Evolutionary conservation across 2,329 filamentous ascomycete species (phyloP), one percentile per base, ranked within the genome.

Genomic region (Penicillium sp.): DNA sequence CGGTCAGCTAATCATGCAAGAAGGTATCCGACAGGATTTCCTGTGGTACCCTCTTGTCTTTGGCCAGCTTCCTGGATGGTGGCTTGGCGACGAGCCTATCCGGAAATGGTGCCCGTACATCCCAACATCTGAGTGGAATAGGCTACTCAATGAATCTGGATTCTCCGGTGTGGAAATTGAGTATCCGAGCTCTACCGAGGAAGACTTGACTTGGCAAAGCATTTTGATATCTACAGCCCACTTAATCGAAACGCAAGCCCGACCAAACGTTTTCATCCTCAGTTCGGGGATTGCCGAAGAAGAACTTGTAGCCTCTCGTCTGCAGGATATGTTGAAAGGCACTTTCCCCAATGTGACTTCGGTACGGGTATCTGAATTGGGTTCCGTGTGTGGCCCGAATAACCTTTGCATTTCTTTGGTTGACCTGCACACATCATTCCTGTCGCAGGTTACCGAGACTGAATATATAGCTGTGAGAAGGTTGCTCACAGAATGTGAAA

Each of bases 21-120:
- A 65, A 15, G 62, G 62, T 2, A 62, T 59, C 7, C 31, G 62
- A 41, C 62, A 65, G 15, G 62, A 65, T 11, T 65, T 65, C 26
- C 48, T 65, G 3, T 64, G 61, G 61, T 64, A 64, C 22, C 59
- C 62, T 6, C 57, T 65, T 42, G 56, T 63, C 18, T 65, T 65
- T 18, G 62, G 61, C 4, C 59, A 58, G 20, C 57, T 65, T 42
- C 48, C 61, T 33, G 62, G 62, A 1, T 65, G 62, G 62, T 65
- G 62, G 62, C 50, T 64, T 18, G 62, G 61, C 6, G 35, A 62
- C 49, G 62, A 65, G 33, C 54, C 59, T 6, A 58, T 55, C 31
- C 59, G 63, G 2, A 27, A 55, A 18, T 63, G 58, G 60, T 61
- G 60, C 27, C 63, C 63, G 2, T 65, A 64, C 14, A 64, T 65